Base-by-base conservation (phyloP, 2,329 filamentous ascomycete genomes). In the Sporothrix pseudoabietina region DNA sequence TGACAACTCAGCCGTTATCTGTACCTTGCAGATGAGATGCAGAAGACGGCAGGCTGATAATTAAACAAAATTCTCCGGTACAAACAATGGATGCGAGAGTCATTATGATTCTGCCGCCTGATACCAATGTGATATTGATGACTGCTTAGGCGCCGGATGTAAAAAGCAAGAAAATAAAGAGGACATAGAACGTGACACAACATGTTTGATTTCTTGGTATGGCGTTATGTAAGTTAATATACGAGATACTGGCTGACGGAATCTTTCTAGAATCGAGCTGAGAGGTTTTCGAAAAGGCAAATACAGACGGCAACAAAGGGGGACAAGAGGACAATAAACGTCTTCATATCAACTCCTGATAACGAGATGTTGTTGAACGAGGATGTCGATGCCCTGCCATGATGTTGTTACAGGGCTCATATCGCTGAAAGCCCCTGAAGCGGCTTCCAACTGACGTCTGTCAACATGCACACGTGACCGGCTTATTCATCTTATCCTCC, bases 401-500 rank as follows among this genome's bases (percentile, higher is more conserved):
- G 59, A 22, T 22, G 9, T 26, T 63, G 35, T 7, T 59, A 3
- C 3, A 39, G 57, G 32, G 35, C 54, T 16, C 3, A 10, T n/a
- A 63, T 32, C 16, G 32, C 32, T 41, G 57, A 12, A 35, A 30
- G 3, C 55, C 30, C 6, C 55, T 59, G 55, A 4, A 35, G 26
- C 10, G 6, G 10, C 22, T 10, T 35, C 8, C 19, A 7, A 22
- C 54, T 22, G 44, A 69, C 3, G n/a, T n/a, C n/a, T n/a, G 26
- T 52, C 26, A 69, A 69, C 35, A 22, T 14, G 7, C 0, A 22
- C 71, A 73, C 71, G 71, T 73, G 71, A 69, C 54, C 41, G 26
- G 2, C 44, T 73, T 32, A 73, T 44, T 59, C 54, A 69, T 22
- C 71, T 22, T 5, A 6, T 22, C 14, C 30, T 52, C 26, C 39